Evolutionary conservation across 2,329 filamentous ascomycete genomes (phyloP), one percentile per base, ranked within the genome.

Genomic region (Cladosporium cucumerinum): DNA sequence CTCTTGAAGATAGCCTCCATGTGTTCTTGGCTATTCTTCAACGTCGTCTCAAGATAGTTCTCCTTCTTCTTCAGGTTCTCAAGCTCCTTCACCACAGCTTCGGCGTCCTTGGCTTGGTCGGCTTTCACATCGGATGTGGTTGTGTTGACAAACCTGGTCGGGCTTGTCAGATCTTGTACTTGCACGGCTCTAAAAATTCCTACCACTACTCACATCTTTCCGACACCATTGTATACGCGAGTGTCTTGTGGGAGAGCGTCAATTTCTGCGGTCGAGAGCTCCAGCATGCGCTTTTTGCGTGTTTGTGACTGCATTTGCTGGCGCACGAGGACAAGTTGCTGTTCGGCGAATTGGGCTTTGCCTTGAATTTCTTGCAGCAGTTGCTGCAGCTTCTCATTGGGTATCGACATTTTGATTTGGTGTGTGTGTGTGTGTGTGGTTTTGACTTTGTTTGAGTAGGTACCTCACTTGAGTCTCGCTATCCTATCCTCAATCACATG

Each of bases 361-460:
- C 89, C 88, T 80, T 97, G 93, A 73, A 98, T 97, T 81, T 98
- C 95, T 78, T 91, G 90, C 72, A 97, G 87, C 68, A 97, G 84
- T 94, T 97, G 97, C 77, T 97, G 91, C 69, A 98, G 83, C 66
- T 93, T 93, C 81, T 96, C 92, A 74, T 96, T 97, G 62, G 93
- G 89, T 72, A 98, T 95, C 63, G 94, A 92, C 94, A 98, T 57
- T 23, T 4, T 97, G 60, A n/a, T 72, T 85, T 55, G 51, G 25
- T 43, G 61, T 21, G n/a, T n/a, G n/a, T n/a, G n/a, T n/a, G 18
- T 21, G 32, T 59, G 57, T 60, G 5, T 21, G 26, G n/a, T 51
- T 7, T 39, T 46, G 23, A 30, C 23, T 39, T 6, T 21, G 57
- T 61, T 65, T 64, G 57, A 61, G 63, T 57, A 43, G 63, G 63